Percentiles rank a stretch among this genome's conserved stretches.
Evolutionary conservation across 371 early-diverging fungal species (phyloP).

Genomic region (Caulochytrium protostelioides): DNA sequence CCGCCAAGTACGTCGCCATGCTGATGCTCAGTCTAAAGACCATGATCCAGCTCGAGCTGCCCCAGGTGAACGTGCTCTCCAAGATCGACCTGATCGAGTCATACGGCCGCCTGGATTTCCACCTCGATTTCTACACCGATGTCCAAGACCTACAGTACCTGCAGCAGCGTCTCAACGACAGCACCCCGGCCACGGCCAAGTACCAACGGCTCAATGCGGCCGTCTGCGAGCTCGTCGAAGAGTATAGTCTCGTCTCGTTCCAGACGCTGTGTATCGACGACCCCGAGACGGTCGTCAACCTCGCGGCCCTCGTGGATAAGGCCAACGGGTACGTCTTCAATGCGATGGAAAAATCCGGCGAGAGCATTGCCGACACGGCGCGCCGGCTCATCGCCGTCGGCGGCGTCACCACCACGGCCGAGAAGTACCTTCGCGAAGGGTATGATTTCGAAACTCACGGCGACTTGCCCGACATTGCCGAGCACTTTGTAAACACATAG

Average conservation of each 20-base stretch:
- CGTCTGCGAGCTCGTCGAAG: conserved; percentile 70
- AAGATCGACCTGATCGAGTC: conserved; percentile 31
- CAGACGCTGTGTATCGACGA: conserved; percentile 71
- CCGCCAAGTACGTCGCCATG: conserved; percentile 24
- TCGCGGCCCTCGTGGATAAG: conserved; percentile 64
- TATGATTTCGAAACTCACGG: too few species aligned
- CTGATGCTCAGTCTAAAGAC: conserved; percentile 22
- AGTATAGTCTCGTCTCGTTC: conserved; percentile 73
- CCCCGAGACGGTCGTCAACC: conserved; percentile 51
- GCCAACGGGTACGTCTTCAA: conserved; percentile 82
- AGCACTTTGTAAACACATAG: too few species aligned
- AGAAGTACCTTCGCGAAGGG: too few species aligned
- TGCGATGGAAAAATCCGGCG: conserved; percentile 54
- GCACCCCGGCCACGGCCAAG: conserved; percentile 31
- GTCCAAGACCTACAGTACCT: conserved; percentile 73
- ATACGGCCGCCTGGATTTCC: conserved; percentile 56
- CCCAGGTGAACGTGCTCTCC: conserved; percentile 29
- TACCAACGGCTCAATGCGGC: conserved; percentile 55
- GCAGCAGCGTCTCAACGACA: conserved; percentile 35
- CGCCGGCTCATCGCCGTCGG: too few species aligned
- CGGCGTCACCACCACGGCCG: too few species aligned
- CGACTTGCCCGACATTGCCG: too few species aligned
- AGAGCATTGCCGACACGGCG: too few species aligned
- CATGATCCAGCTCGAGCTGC: conserved; percentile 30
- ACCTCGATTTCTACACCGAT: conserved; percentile 79